These are phyloP conservation scores for Geosiphon pyriformis DNA, from an alignment of 192 early-diverging fungal species.

Conservation along the genomic window DNA sequence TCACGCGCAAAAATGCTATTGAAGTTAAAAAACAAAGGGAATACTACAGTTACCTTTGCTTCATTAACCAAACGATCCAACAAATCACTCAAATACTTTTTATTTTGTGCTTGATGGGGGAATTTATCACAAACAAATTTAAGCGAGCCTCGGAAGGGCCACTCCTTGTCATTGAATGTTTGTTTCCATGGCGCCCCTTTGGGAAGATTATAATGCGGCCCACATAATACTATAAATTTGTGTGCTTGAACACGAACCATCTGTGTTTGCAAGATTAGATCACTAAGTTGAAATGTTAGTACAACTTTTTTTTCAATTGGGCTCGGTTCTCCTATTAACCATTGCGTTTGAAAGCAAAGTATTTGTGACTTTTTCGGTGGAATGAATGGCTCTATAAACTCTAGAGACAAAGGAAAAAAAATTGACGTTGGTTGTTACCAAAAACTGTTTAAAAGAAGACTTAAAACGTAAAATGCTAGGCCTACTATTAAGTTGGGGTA, in stretches of 20 bases:
- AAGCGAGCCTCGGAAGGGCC: conserved; percentile 30
- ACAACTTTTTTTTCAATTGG: conserved; percentile 50
- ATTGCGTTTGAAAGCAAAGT: conserved; percentile 44
- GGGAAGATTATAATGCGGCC: conserved; percentile 56
- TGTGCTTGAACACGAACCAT: conserved; percentile 45
- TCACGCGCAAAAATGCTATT: background rate
- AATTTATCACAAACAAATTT: conserved; percentile 54
- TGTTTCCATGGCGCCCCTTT: conserved; percentile 11
- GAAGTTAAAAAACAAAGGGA: background rate
- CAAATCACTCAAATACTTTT: conserved; percentile 49
- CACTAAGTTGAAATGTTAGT: conserved; percentile 41
- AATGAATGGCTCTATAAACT: conserved; percentile 46
- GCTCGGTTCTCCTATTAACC: conserved; percentile 45
- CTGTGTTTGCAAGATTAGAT: conserved; percentile 29
- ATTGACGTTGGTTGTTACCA: background rate
- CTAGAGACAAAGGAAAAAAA: conserved; percentile 27
- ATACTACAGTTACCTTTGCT: conserved; percentile 38
- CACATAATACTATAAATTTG: conserved; percentile 57
- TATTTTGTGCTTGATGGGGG: conserved; percentile 49
- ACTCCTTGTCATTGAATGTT: background rate
- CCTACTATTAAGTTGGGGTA: conserved; percentile 52
- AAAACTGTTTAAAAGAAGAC: background rate
- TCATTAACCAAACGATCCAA: conserved; percentile 50
- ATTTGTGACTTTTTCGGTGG: conserved; percentile 43
- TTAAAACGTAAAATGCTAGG: background rate